Conservation (phyloP, 148 eudicot genomes). For the Camellia granthamiana region DNA sequence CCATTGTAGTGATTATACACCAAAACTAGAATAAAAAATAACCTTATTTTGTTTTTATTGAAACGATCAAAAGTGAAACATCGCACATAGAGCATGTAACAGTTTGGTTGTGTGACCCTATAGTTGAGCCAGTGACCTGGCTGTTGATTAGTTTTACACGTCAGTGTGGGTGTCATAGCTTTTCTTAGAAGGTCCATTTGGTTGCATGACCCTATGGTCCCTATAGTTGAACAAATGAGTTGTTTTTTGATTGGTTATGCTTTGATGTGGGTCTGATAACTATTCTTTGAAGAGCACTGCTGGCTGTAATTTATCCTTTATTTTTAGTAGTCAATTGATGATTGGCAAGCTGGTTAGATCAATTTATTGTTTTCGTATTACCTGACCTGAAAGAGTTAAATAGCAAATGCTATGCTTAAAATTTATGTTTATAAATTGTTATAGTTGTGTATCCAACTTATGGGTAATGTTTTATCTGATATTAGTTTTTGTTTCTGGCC, state of each 20-base stretch:
- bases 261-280: background rate
- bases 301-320: background rate
- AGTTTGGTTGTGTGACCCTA: conserved; percentile 1
- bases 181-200: background rate
- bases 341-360: too few species aligned
- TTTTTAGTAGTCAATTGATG: background rate
- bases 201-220: background rate
- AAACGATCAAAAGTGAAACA: too few species aligned
- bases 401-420: too few species aligned
- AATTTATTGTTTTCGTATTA: too few species aligned
- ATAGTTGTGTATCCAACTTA: background rate
- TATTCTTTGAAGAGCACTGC: background rate
- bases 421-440: background rate
- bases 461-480: background rate
- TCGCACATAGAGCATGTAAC: background rate
- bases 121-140: too few species aligned
- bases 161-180: background rate
- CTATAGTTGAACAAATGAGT: background rate
- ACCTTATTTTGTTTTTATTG: too few species aligned
- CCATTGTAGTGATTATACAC: background rate
- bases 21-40: background rate
- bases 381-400: too few species aligned
- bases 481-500: conserved; percentile 1
- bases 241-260: background rate
- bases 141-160: background rate